phyloP scores from a whole-genome alignment of 345 rosid species.

The Raphanus raphanistrum region DNA sequence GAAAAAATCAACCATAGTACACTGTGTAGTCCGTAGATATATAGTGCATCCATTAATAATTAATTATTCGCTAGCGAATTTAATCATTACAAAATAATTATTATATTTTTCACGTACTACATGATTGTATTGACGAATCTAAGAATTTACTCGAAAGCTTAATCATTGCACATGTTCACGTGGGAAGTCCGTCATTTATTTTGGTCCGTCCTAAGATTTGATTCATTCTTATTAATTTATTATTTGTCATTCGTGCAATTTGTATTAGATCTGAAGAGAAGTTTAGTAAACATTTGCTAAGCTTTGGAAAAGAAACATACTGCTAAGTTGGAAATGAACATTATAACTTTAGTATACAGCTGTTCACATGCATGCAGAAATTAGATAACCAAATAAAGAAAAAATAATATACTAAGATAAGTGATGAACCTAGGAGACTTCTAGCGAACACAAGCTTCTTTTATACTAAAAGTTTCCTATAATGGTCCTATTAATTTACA shows the following conservation, averaged over 20 bases:
- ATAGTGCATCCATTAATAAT: conserved; percentile 11
- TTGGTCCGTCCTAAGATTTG: conserved; percentile 14
- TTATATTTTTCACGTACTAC: conserved; percentile 26
- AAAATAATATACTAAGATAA: not conserved
- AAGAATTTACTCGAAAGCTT: conserved; percentile 26
- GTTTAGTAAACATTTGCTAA: not conserved
- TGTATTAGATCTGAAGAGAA: not conserved
- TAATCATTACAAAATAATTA: conserved; percentile 31
- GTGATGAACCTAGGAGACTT: not conserved
- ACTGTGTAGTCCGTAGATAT: not conserved
- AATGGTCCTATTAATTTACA: too few relatives aligned
- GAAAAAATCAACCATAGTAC: not conserved
- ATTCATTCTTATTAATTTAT: not conserved
- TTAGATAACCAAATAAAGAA: not conserved
- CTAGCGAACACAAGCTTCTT: not conserved
- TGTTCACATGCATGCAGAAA: conserved; percentile 21
- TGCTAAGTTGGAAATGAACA: not conserved
- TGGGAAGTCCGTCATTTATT: conserved; percentile 24
- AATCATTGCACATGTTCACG: conserved; percentile 37
- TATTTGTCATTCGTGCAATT: conserved; percentile 9
- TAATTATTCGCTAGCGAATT: conserved; percentile 8
- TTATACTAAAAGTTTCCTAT: too few relatives aligned
- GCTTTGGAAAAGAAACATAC: not conserved
- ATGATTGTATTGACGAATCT: conserved; percentile 31
- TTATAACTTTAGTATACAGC: not conserved